Conservation (phyloP, 345 rosid genomes). For the Citrus sp. region DNA sequence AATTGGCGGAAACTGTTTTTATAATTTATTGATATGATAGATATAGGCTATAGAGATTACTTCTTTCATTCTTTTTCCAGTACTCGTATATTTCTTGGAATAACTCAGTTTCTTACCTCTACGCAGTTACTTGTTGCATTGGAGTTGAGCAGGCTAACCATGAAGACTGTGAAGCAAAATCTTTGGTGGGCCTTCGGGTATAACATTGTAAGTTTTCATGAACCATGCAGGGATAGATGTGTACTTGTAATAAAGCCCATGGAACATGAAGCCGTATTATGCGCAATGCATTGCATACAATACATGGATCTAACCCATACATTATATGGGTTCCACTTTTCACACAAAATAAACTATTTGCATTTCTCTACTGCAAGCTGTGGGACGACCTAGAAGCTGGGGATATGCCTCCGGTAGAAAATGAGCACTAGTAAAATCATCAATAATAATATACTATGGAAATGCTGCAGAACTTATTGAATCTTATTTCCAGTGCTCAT, state of each 20-base stretch:
- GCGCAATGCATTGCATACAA: not conserved
- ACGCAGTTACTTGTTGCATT: slow-evolving; percentile 86
- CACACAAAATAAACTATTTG: not conserved
- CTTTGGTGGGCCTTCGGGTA: slow-evolving; percentile 99
- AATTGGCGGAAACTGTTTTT: not conserved
- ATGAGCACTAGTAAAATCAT: not conserved
- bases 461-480: not conserved
- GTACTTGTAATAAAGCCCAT: not conserved
- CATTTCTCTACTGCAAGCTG: not conserved
- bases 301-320: not conserved
- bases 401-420: not conserved
- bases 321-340: not conserved
- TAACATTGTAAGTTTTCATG: slow-evolving; percentile 70
- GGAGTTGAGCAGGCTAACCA: slow-evolving; percentile 90
- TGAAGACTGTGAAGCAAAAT: slow-evolving; percentile 96
- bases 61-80: too few relatives aligned
- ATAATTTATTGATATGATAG: not conserved
- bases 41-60: not conserved
- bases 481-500: not conserved
- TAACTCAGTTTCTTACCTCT: slow-evolving; percentile 11
- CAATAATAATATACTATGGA: not conserved
- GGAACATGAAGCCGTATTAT: not conserved
- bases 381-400: too few relatives aligned
- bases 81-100: not conserved
- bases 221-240: not conserved